Base-by-base conservation (phyloP, 345 rosid genomes). In the Excoecaria cochinchinensis region DNA sequence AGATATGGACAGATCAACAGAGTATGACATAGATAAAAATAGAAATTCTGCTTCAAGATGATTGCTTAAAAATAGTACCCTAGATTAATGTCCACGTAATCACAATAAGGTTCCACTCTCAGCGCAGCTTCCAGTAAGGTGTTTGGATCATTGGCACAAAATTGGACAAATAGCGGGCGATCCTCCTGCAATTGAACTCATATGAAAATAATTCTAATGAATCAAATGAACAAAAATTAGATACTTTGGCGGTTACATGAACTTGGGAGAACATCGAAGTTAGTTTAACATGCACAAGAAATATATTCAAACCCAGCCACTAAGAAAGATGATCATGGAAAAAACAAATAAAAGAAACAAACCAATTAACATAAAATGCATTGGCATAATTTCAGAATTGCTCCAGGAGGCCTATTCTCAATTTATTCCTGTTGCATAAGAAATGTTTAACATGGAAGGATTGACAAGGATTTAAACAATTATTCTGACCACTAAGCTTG, bases 111-210 rank as follows among this genome's bases (percentile, higher is more conserved):
- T 57, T 90, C 93, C 61, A 93, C 99, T 79, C 86, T 85, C 78
- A 80, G 77, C 8, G 98, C 98, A 81, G 99, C 99, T 75, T 88
- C 90, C 73, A 95, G 80, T 24, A 95, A 69, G 4, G 65, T 82
- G 71, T 89, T 92, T 21, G 97, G 99, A 80, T 95, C 96, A 83
- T 95, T 95, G 46, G 92, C 98, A 81, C 99, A 93, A 80, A 95
- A 95, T 81, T 95, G 99, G 62, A 95, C 99, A 80, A 91, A 90
- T 66, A 95, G 83, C 0, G 98, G 99, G 12, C 99, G 93, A 73
- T 92, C 98, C 82, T 91, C 99, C 98, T 95, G 88, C 87, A 79
- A 81, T 42, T 15, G 53, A 21, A 16, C 17, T 10, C 53, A 42
- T 17, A 64, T 64, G 17, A 39, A 40, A 2, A 19, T 40, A 21